Evolutionary conservation across 2,329 filamentous ascomycete genomes (phyloP).

Genomic region (Neurospora sp.): DNA sequence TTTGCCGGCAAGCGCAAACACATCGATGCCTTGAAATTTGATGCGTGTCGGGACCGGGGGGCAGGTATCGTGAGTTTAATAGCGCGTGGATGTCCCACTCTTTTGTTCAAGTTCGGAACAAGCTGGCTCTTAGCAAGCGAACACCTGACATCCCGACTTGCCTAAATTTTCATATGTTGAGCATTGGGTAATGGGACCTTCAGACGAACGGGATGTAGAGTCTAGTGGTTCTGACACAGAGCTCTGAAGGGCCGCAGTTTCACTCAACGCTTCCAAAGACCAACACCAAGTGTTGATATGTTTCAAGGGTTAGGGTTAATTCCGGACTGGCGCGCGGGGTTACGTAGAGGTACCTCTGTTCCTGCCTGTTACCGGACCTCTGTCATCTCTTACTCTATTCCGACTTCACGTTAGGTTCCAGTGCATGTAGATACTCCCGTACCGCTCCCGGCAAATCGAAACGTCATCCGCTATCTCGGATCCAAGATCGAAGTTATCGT

Average conservation of each 20-base stretch:
- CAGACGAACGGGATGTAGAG: not conserved
- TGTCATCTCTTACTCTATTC: not conserved
- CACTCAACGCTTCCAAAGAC: too few species aligned
- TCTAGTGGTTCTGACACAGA: not conserved
- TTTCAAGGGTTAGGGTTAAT: not conserved
- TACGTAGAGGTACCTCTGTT: not conserved
- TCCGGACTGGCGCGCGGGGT: not conserved
- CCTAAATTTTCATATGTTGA: not conserved
- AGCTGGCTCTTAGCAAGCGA: not conserved
- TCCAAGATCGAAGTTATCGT: not conserved
- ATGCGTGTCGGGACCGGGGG: too few species aligned
- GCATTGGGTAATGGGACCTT: not conserved
- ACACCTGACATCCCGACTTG: not conserved
- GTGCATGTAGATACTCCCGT: not conserved
- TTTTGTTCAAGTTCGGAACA: not conserved
- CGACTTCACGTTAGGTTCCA: not conserved
- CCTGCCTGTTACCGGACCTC: not conserved
- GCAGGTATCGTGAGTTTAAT: not conserved
- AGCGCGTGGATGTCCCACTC: too few species aligned
- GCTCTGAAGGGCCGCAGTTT: not conserved
- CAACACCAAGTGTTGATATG: not conserved
- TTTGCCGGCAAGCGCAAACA: not conserved
- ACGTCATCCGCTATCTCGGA: not conserved
- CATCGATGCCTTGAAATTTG: not conserved
- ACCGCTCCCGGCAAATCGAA: not conserved